Percentiles rank a stretch among this genome's conserved stretches.
These are phyloP conservation scores for Brettanomyces nanus DNA, from an alignment of 805 yeast species.

Conservation along the genomic window DNA sequence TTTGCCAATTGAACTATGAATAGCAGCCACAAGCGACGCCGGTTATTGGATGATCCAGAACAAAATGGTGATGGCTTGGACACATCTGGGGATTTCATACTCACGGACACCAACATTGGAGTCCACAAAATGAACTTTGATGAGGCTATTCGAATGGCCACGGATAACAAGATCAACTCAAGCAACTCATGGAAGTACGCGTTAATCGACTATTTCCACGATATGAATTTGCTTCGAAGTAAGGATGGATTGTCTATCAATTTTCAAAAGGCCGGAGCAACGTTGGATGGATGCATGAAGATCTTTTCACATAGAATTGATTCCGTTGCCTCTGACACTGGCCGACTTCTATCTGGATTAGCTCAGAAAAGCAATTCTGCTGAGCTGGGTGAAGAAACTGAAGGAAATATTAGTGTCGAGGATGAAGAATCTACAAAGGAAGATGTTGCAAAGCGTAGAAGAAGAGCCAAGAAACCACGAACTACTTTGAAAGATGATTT, in stretches of 20 bases:
- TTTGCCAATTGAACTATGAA: too few species aligned
- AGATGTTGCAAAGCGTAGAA: constrained; percentile 10
- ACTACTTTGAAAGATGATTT: constrained; percentile 23
- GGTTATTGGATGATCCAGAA: background rate
- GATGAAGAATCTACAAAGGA: constrained; percentile 16
- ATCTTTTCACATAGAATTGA: constrained; percentile 42
- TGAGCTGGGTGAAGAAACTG: background rate
- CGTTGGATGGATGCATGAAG: constrained; percentile 47
- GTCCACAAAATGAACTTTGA: constrained; percentile 13
- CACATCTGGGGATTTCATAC: background rate
- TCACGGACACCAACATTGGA: background rate
- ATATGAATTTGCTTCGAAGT: constrained; percentile 34
- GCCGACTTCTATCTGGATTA: constrained; percentile 55
- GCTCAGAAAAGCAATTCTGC: constrained; percentile 17
- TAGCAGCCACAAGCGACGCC: background rate
- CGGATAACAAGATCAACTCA: constrained; percentile 36
- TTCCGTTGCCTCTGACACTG: constrained; percentile 26
- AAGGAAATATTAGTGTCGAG: constrained; percentile 16
- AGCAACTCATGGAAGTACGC: constrained; percentile 43
- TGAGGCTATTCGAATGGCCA: constrained; percentile 18
- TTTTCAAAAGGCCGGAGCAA: constrained; percentile 37
- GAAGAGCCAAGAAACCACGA: constrained; percentile 16
- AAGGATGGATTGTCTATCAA: constrained; percentile 37
- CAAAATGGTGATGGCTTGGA: background rate
- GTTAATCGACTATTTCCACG: constrained; percentile 45